Base-by-base conservation (phyloP, 2,329 filamentous ascomycete species). In the Cadophora sp. region DNA sequence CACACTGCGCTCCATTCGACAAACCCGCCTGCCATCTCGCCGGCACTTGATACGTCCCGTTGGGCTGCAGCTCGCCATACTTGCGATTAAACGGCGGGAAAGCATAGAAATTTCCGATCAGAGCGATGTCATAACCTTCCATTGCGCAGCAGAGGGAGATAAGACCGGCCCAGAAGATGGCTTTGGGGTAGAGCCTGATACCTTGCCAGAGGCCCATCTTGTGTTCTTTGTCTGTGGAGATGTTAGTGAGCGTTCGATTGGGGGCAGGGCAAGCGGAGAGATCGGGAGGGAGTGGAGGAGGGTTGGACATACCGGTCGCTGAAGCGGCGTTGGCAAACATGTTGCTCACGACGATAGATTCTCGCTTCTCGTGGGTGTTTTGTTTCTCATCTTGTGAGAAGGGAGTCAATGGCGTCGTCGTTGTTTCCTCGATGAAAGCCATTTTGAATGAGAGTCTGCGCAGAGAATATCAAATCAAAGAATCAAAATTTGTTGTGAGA, bases 101-200 rank as follows among this genome's bases (percentile, higher is more conserved):
- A 6, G 71, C 69, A 46, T 62, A 74, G 65, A 74, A 74, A 50
- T 74, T 74, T 12, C 71, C 68, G 22, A 74, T 72, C 14, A 74
- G 62, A 19, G 69, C 71, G 7, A 68, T 72, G 34, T 73, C 71
- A 48, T 72, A 70, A 14, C 82, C 71, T 60, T 73, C 72, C 72
- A 73, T 74, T 16, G 48, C 48, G n/a, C 48, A 50, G 9, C 48
- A 50, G n/a, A 50, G 48, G 22, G 48, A 50, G 22, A 50, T 50
- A 12, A 50, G 48, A 9, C 48, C 48, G 7, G 48, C 48, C 48
- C 48, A 50, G 48, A 50, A 50, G 22, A 50, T 50, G 22, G 48
- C 48, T 26, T 50, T 50, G 22, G 48, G 48, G 22, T 50, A 50
- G 9, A 50, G 22, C 22, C 26, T 50, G n/a, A 50, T 50, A 7